Percentiles rank a stretch among this genome's conserved stretches.
These are phyloP conservation scores for Ceratocystiopsis sp. DNA, from an alignment of 2,329 filamentous ascomycete species.

Conservation along the genomic window DNA sequence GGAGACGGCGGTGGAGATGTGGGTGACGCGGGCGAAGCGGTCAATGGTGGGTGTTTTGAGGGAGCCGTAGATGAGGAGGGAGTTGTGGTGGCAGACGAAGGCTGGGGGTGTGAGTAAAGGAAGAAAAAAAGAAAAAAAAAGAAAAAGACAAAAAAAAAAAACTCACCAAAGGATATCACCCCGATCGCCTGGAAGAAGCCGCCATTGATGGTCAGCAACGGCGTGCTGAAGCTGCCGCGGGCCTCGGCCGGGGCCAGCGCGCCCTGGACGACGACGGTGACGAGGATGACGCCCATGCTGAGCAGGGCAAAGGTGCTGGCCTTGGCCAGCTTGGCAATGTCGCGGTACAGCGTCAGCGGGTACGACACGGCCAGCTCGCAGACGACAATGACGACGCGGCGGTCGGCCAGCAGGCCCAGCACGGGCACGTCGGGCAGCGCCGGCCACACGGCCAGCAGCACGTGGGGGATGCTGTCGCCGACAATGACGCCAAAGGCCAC, in stretches of 20 bases:
- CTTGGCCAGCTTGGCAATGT: slow-evolving; percentile 96
- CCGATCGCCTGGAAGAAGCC: slow-evolving; percentile 93
- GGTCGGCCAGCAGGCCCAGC: slow-evolving; percentile 64
- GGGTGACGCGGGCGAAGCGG: slow-evolving; percentile 82
- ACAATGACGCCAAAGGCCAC: slow-evolving; percentile 96
- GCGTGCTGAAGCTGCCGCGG: slow-evolving; percentile 52
- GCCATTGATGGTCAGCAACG: slow-evolving; percentile 60
- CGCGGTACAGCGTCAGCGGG: slow-evolving; percentile 81
- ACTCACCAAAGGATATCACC: slow-evolving; percentile 86
- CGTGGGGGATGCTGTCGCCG: slow-evolving; percentile 88
- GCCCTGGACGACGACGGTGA: slow-evolving; percentile 76
- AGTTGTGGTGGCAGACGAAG: slow-evolving; percentile 78
- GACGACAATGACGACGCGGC: slow-evolving; percentile 71
- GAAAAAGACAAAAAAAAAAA: not conserved
- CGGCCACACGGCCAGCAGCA: slow-evolving; percentile 69
- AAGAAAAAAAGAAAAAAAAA: not conserved
- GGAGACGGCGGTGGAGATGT: slow-evolving; percentile 80
- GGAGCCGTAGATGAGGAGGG: slow-evolving; percentile 90
- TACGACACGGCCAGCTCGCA: slow-evolving; percentile 77
- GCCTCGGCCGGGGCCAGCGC: slow-evolving; percentile 53
- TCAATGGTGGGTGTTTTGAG: slow-evolving; percentile 87
- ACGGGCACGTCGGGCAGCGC: slow-evolving; percentile 55
- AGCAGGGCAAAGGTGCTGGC: slow-evolving; percentile 84
- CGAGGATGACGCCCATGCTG: slow-evolving; percentile 80
- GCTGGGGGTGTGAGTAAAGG: slow-evolving; percentile 19